These are phyloP conservation scores for Rhizopus sp. DNA, from an alignment of 371 early-diverging fungal species.

Conservation along the genomic window DNA sequence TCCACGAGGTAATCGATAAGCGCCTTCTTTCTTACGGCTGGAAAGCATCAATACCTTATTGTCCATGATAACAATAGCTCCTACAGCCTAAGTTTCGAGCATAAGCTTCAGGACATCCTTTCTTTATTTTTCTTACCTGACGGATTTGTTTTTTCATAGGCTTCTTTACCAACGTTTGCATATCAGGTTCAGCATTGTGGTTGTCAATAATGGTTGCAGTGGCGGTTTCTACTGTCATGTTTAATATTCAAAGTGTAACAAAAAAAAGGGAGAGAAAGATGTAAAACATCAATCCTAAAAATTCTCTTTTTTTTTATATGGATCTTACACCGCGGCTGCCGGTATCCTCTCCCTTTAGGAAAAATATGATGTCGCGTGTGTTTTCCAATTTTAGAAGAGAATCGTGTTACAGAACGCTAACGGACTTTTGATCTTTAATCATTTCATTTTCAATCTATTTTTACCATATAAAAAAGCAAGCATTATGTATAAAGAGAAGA, in stretches of 20 bases:
- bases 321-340: neutral
- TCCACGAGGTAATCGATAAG: conserved; percentile 41
- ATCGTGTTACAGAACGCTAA: neutral
- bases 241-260: neutral
- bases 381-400: conserved; percentile 1
- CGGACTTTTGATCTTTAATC: neutral
- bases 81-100: conserved; percentile 29
- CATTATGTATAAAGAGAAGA: neutral
- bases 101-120: neutral
- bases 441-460: neutral
- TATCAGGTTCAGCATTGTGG: conserved; percentile 1
- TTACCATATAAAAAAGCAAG: neutral
- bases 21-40: conserved; percentile 43
- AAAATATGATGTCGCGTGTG: conserved; percentile 1
- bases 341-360: neutral
- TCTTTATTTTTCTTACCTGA: conserved; percentile 15
- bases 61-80: conserved; percentile 33
- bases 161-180: conserved; percentile 18
- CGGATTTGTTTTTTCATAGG: conserved; percentile 21
- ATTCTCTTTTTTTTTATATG: conserved; percentile 9
- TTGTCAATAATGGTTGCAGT: conserved; percentile 4
- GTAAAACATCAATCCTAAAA: neutral
- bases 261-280: conserved; percentile 4
- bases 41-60: conserved; percentile 38
- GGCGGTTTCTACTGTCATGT: conserved; percentile 5